These are phyloP conservation scores for Fusarium mexicanum DNA, from an alignment of 2,329 filamentous ascomycete genomes.

Conservation along the genomic window DNA sequence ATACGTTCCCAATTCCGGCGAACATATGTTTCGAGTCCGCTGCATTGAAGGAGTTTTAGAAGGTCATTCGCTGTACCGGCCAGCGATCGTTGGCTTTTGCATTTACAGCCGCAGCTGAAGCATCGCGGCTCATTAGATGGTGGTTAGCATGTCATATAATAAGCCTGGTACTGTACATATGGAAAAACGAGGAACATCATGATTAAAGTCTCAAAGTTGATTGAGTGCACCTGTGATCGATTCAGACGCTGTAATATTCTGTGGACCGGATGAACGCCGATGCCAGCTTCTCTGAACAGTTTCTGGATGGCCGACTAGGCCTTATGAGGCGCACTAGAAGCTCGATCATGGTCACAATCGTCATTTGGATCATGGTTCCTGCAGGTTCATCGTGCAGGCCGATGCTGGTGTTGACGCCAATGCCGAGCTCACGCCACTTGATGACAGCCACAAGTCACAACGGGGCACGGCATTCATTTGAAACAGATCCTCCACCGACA, in stretches of 20 bases:
- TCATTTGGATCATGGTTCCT: background rate
- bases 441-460: background rate
- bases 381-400: constrained; percentile 14
- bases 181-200: constrained; percentile 9
- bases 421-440: background rate
- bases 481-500: background rate
- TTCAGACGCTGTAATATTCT: too few relatives aligned
- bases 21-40: background rate
- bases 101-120: background rate
- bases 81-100: constrained; percentile 5
- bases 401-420: background rate
- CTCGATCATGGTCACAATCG: background rate
- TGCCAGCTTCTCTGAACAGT: background rate
- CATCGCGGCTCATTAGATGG: constrained; percentile 11
- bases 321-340: background rate
- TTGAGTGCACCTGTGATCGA: background rate
- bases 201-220: background rate
- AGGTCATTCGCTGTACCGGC: constrained; percentile 6
- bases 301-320: background rate
- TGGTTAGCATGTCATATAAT: constrained; percentile 27
- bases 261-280: background rate
- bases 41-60: constrained; percentile 21
- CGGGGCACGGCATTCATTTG: rapidly evolving
- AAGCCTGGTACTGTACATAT: constrained; percentile 26
- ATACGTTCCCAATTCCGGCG: background rate